Evolutionary conservation across 202 grass and related monocot genomes (phyloP), one percentile per base, ranked within the genome.

Genomic region (Panicum hallii): DNA sequence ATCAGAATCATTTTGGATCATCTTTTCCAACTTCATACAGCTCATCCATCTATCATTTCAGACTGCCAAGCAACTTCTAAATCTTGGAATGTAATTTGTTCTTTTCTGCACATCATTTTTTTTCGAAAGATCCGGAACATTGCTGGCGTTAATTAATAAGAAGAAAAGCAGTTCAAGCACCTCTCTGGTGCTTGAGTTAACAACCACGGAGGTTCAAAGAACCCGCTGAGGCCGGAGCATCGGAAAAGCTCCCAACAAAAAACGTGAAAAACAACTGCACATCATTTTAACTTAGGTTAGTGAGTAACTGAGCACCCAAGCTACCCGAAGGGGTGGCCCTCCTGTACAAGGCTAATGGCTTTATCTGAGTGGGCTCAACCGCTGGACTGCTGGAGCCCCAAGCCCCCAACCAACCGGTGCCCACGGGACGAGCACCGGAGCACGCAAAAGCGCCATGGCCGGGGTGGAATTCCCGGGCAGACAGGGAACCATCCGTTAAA

Each of bases 401-500:
- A 82, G 79, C 53, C 5, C 85, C 64, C 79, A 77, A 82, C 85
- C 53, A 77, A 70, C 67, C 20, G 17, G 19, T 2, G 14, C 52
- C 56, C 74, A 87, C 85, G 79, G 74, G 75, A 84, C 67, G 65
- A 30, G 11, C 28, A 43, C 67, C 8, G 3, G 79, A 70, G 52
- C 13, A 44, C 67, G 22, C 26, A 72, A 32, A 80, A 60, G 79
- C 54, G 40, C 67, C 20, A 45, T 82, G 16, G 53, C 52, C 22
- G 34, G 3, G 53, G 7, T 15, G 64, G 41, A 64, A 44, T 82
- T 66, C 45, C 72, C 88, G 32, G 14, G 5, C 45, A 23, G 56
- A 32, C 19, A 38, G 83, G 46, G 78, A 56, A 85, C 55, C 46
- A 0, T 44, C 63, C 63, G 32, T 0, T 30, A 77, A 89, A 80